These are phyloP conservation scores for Fraxinus nigra DNA, from an alignment of 305 asterid species.

Conservation along the genomic window DNA sequence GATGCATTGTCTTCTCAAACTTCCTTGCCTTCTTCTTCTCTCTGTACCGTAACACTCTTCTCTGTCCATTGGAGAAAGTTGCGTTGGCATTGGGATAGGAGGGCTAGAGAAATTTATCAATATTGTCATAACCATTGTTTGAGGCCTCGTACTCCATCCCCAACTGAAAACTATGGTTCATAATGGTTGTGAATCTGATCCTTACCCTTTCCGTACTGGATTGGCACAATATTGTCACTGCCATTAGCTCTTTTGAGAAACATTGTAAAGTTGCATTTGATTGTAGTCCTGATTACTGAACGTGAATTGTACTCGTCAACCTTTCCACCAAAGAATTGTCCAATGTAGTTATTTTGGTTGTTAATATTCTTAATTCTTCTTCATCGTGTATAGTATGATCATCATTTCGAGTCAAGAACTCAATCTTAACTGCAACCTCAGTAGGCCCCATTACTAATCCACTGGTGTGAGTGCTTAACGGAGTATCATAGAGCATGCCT, in stretches of 20 bases:
- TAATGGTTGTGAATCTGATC: constrained; percentile 21
- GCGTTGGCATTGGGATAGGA: constrained; percentile 41
- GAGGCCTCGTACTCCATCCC: constrained; percentile 44
- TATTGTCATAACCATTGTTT: constrained; percentile 7
- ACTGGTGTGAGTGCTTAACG: constrained; percentile 18
- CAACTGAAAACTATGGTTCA: constrained; percentile 33
- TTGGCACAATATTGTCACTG: constrained; percentile 54
- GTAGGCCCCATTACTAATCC: constrained; percentile 16
- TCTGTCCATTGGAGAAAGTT: constrained; percentile 52
- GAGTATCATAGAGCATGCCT: constrained; percentile 23
- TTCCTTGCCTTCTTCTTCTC: constrained; percentile 67
- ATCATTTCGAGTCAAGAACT: constrained; percentile 35
- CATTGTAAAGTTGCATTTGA: constrained; percentile 26
- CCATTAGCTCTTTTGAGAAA: constrained; percentile 35
- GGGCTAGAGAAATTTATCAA: constrained; percentile 53
- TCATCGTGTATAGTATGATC: constrained; percentile 33
- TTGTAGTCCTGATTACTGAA: constrained; percentile 25
- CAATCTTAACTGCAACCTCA: constrained; percentile 25
- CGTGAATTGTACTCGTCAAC: constrained; percentile 37
- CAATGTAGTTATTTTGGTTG: constrained; percentile 20
- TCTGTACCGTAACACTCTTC: constrained; percentile 56
- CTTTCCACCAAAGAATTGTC: constrained; percentile 33
- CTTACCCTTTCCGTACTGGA: constrained; percentile 29
- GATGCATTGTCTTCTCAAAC: constrained; percentile 81
- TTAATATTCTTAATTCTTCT: constrained; percentile 38